phyloP scores from a whole-genome alignment of 352 stramenopile species.

The Phytophthora tentaculata region DNA sequence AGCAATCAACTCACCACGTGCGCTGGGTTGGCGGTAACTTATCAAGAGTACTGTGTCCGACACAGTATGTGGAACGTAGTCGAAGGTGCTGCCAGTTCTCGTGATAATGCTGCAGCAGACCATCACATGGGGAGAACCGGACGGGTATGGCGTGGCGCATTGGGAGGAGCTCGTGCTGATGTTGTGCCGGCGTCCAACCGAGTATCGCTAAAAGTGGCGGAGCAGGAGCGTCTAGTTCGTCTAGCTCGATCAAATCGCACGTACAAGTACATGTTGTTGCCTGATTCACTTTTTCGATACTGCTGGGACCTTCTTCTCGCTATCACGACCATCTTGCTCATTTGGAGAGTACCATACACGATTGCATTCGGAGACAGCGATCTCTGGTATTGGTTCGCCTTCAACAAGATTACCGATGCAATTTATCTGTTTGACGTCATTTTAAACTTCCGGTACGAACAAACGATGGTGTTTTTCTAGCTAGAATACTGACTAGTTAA shows the following conservation, averaged over 20 bases:
- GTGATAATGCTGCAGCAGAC: slow-evolving; percentile 7
- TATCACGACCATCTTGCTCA: slow-evolving; percentile 58
- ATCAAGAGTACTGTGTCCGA: slow-evolving; percentile 2
- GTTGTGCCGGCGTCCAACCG: slow-evolving; percentile 62
- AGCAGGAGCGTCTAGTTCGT: slow-evolving; percentile 55
- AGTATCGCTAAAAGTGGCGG: slow-evolving; percentile 59
- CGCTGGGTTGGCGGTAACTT: neutral
- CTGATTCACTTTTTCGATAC: slow-evolving; percentile 52
- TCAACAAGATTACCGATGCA: slow-evolving; percentile 54
- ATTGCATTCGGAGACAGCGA: slow-evolving; percentile 58
- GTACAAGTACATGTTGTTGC: slow-evolving; percentile 57
- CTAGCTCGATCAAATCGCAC: slow-evolving; percentile 32
- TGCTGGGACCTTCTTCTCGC: slow-evolving; percentile 63
- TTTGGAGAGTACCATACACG: slow-evolving; percentile 66
- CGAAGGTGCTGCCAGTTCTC: slow-evolving; percentile 13
- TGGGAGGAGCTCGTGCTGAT: slow-evolving; percentile 36
- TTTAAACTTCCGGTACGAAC: slow-evolving; percentile 56
- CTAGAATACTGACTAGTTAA: no score
- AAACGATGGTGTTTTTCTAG: neutral
- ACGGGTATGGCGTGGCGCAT: slow-evolving; percentile 25
- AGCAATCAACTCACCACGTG: slow-evolving; percentile 6
- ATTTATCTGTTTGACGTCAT: slow-evolving; percentile 64
- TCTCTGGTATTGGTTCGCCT: slow-evolving; percentile 50
- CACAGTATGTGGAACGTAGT: slow-evolving; percentile 28
- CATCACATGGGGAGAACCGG: slow-evolving; percentile 19